Base-by-base conservation (phyloP, 2,329 filamentous ascomycete species). In the Hypoxylon sp. region DNA sequence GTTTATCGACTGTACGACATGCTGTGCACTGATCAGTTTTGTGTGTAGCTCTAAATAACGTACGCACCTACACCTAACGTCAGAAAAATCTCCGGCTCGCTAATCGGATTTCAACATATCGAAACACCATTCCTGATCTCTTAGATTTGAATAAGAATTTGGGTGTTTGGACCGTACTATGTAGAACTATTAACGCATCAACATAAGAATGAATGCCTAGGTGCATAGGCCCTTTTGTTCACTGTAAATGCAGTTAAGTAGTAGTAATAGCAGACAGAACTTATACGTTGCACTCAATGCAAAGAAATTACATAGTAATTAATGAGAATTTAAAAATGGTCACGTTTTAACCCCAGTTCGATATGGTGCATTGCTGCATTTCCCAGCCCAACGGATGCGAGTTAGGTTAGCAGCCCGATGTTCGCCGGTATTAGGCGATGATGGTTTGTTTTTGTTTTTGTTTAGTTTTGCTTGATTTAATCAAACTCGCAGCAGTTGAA, bases 331-430 rank as follows among this genome's bases (percentile, higher is more conserved):
- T n/a, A n/a, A n/a, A n/a, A n/a, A n/a, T n/a, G n/a, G n/a, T n/a
- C 55, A 58, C 51, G 55, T 55, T 58, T 55, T 51, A 42, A 55
- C 49, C 43, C 55, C 25, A 51, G 55, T 50, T 48, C 37, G 34
- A 48, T 42, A 15, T 32, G 12, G 31, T 38, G 50, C 32, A 44
- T 43, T 43, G 30, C 35, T 36, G 29, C 7, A n/a, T 7, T 17
- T 43, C 21, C 20, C 29, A 46, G 41, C 29, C 38, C 13, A 12
- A 31, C 15, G 30, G 35, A 36, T 52, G n/a, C n/a, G n/a, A n/a
- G n/a, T n/a, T 23, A 26, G 32, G 17, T 37, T 19, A 25, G 42
- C 42, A 19, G 13, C 17, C 15, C 7, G 13, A 31, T 11, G 11
- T 26, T 25, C 21, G 6, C 26, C 25, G 7, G 12, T 37, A 26